Evolutionary conservation across 176 grass and related monocot species (phyloP).

Genomic region (Hordeum marinum): DNA sequence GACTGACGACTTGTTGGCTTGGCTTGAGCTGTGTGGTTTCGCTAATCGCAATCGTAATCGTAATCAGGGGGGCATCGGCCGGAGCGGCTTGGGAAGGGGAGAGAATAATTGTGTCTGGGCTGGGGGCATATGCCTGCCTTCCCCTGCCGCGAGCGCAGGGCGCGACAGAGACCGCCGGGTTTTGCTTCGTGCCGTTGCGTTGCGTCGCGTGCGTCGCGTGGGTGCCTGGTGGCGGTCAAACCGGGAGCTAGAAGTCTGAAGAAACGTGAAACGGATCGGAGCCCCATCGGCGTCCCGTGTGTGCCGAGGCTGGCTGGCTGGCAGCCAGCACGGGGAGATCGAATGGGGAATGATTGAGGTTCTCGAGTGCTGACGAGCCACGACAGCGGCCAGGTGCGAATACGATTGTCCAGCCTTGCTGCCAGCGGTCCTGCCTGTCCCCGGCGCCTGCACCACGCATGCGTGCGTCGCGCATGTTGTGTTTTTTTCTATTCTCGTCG

Average conservation of each 20-base stretch:
- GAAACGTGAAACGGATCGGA: neutral
- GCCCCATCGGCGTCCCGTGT: no score
- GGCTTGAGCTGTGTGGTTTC: neutral
- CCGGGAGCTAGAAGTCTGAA: neutral
- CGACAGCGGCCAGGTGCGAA: neutral
- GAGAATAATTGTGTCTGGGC: slow-evolving; percentile 7
- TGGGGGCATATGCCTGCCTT: slow-evolving; percentile 16
- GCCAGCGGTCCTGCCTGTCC: neutral
- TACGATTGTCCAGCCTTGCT: neutral
- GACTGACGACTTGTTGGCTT: neutral
- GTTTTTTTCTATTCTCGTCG: neutral
- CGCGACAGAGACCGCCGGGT: neutral
- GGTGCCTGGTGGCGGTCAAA: no score
- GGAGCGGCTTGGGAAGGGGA: neutral
- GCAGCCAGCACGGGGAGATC: no score
- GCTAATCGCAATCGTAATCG: neutral
- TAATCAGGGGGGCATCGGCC: neutral
- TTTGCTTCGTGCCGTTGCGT: neutral
- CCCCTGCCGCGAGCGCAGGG: neutral
- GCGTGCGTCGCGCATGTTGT: neutral
- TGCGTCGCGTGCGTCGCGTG: neutral
- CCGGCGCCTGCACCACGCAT: neutral
- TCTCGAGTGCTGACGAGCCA: neutral
- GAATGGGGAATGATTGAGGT: neutral
- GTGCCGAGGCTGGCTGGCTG: no score